Percentiles rank a stretch among this genome's conserved stretches.
phyloP scores from a whole-genome alignment of 139 green algal species.

The Chlorella ohadii region DNA sequence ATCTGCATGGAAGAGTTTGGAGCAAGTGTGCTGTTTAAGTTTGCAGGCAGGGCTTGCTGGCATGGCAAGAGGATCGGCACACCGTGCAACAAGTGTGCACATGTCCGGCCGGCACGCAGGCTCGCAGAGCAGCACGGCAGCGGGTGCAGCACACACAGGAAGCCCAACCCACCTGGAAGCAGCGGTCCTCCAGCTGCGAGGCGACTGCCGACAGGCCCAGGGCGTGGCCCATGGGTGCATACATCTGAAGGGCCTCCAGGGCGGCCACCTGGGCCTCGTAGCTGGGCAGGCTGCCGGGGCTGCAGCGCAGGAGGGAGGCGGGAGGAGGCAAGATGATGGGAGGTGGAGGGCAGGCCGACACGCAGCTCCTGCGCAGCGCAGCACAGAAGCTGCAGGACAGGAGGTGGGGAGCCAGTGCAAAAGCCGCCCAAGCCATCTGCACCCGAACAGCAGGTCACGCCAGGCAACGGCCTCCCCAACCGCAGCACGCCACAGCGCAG shows the following conservation, averaged over 20 bases:
- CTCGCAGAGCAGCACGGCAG: too few relatives aligned
- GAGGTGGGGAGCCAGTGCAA: too few relatives aligned
- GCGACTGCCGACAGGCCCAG: constrained; percentile 68
- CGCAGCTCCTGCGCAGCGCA: background rate
- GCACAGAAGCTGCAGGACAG: background rate
- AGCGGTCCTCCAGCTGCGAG: constrained; percentile 76
- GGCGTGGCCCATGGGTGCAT: constrained; percentile 87
- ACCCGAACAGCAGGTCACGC: constrained; percentile 73
- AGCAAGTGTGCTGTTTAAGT: too few relatives aligned
- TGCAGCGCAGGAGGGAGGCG: background rate
- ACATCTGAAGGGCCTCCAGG: constrained; percentile 89
- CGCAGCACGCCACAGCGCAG: too few relatives aligned
- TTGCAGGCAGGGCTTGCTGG: too few relatives aligned
- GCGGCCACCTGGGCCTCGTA: constrained; percentile 40
- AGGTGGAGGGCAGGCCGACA: background rate
- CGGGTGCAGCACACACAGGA: too few relatives aligned
- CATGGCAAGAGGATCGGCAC: too few relatives aligned
- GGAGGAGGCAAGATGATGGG: background rate
- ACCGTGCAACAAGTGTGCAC: too few relatives aligned
- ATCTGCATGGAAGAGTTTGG: constrained; percentile 48
- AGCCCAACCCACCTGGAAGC: constrained; percentile 68
- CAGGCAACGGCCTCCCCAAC: constrained; percentile 82
- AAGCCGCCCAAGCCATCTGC: too few relatives aligned
- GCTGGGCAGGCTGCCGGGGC: constrained; percentile 16
- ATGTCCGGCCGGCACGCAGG: too few relatives aligned